These are phyloP conservation scores for Brasilioporus rufonigricans DNA, from an alignment of 768 basidiomycete genomes.

Conservation along the genomic window DNA sequence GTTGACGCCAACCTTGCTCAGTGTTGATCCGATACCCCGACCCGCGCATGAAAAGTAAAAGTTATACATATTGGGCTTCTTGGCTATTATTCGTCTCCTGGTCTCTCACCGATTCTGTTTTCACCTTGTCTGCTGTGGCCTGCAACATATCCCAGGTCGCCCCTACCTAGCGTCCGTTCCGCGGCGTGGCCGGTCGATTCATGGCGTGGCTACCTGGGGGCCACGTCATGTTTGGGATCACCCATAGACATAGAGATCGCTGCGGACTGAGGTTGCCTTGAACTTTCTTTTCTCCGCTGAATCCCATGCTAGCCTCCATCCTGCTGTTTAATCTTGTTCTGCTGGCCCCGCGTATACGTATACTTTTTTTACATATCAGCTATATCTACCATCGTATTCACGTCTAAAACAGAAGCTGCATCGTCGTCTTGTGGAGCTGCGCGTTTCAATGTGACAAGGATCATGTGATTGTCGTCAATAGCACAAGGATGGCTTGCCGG, in stretches of 20 bases:
- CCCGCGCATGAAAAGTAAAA: constrained; percentile 31
- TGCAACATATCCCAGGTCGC: constrained; percentile 36
- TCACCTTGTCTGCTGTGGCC: constrained; percentile 21
- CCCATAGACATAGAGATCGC: constrained; percentile 20
- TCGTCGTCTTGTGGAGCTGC: no score
- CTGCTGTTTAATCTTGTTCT: constrained; percentile 22
- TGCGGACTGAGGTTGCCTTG: constrained; percentile 2
- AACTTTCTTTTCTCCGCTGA: neutral
- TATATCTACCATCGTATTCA: constrained; percentile 17
- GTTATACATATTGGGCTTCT: constrained; percentile 35
- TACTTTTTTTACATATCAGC: constrained; percentile 21
- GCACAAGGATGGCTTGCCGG: no score
- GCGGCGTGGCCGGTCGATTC: constrained; percentile 9
- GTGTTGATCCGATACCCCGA: constrained; percentile 5
- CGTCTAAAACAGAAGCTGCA: no score
- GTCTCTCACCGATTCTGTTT: constrained; percentile 11
- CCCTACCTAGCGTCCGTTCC: neutral
- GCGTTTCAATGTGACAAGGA: no score
- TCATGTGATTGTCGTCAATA: no score
- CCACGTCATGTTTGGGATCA: constrained; percentile 11
- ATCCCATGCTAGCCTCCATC: neutral
- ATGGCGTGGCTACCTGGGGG: neutral
- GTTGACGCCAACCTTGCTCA: constrained; percentile 14
- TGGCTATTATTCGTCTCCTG: constrained; percentile 25
- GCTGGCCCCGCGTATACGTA: constrained; percentile 2